Evolutionary conservation across 2,329 filamentous ascomycete genomes (phyloP), one percentile per base, ranked within the genome.

Genomic region (Beauveria caledonica): DNA sequence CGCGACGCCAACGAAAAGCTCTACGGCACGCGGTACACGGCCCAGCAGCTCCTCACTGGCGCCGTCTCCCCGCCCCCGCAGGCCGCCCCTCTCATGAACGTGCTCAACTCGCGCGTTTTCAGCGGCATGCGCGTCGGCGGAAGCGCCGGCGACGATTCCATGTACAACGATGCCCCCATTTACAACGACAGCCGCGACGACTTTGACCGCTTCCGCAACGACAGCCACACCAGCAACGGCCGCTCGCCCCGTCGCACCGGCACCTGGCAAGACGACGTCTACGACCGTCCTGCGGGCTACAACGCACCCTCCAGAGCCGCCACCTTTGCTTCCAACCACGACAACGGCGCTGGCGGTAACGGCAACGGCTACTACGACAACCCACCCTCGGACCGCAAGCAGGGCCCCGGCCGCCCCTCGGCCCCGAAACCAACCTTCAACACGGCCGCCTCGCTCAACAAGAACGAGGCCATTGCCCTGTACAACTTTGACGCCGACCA

Each of bases 1-100:
- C 88, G 92, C 76, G 94, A 99, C 74, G 94, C 94, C 67, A 99
- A 99, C 71, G 89, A 96, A 76, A 96, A 96, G 77, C 83, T 99
- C 63, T 99, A 99, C 73, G 90, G 90, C 63, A 85, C 87, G 62
- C 85, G 89, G 63, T 83, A 90, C 73, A 92, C 90, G 9, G 94
- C 94, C 15, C 79, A 81, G 64, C 88, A 96, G 71, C 83, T 99
- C 49, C 83, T 99, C 42, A 85, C 83, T 60, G 94, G 94, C 39
- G 80, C 82, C 39, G 84, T 97, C 44, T 82, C 86, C 46, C 85
- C 92, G 1, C 93, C 94, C 1, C 85, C 89, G 0, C 87, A 90
- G 62, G 90, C 94, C 2, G 89, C 89, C 49, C 89, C 93, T 13
- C 83, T 99, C 55, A 88, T 96, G 83, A 82, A 81, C 64, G 84